Evolutionary conservation across 1,139 yeast genomes (phyloP), one percentile per base, ranked within the genome.

Genomic region (Taphrina wiesneri): DNA sequence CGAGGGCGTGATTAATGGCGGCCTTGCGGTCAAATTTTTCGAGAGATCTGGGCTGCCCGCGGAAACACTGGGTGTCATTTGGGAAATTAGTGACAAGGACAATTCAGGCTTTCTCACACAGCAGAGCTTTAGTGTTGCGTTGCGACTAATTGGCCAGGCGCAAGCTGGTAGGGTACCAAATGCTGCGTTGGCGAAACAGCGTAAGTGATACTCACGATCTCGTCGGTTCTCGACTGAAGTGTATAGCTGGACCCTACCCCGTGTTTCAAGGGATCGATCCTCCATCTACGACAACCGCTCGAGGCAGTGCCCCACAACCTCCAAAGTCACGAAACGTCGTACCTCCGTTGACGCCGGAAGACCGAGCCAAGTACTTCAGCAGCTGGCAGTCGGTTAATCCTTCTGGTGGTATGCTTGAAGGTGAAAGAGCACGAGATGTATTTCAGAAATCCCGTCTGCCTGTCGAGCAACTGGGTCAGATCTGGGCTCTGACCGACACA

Each of bases 31-130:
- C 71, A 81, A 89, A 9, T 81, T 96, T 3, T 86, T 95, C 71
- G 96, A 92, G 73, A 88, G 88, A 69, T 87, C 96, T 1, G 96
- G 96, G 0, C 81, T 93, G 65, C 86, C 96, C 6, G 87, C 96
- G 1, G 81, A 85, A 21, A 79, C 84, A 45, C 80, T 93, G 63
- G 97, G 97, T 3, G 96, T 91, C 75, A 87, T 95, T 69, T 95
- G 99, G 99, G 95, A 90, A 75, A 75, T 88, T 56, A 92, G 96
- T 17, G 99, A 93, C 77, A 82, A 84, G 21, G 86, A 86, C 69
- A 91, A 90, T 77, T 82, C 86, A 71, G 99, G 99, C 0, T 89
- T 87, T 74, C 80, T 95, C 71, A 87, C 89, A 71, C 91, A 87
- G 74, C 81, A 83, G 70, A 93, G 93, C 28, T 95, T 95, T 77